A percentile compares a stretch with the other conserved stretches of the same genome.
Conservation (phyloP, 2,329 filamentous ascomycete species). For the Dactylella cylindrospora region DNA sequence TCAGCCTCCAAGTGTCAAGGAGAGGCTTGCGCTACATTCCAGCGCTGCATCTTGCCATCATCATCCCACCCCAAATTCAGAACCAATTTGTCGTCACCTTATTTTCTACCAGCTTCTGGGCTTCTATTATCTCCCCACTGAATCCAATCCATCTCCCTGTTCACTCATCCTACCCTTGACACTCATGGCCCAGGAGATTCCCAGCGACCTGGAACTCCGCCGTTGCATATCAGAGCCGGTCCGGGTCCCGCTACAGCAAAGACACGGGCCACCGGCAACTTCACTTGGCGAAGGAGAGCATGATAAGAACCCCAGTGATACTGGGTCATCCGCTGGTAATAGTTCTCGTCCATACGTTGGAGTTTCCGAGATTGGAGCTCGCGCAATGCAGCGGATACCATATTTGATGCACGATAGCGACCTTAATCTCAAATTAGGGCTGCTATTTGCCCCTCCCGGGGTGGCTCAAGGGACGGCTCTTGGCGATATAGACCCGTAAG, state of each 20-base stretch:
- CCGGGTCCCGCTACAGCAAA: constrained; percentile 12
- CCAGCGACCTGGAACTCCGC: not conserved
- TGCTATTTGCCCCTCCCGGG: constrained; percentile 12
- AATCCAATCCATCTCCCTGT: not conserved
- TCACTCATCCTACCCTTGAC: not conserved
- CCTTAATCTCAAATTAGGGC: constrained; percentile 17
- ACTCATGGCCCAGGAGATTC: constrained; percentile 9
- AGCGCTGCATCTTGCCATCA: no score
- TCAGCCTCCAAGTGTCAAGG: no score
- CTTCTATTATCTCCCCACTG: not conserved
- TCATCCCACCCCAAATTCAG: no score
- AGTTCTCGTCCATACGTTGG: constrained; percentile 23
- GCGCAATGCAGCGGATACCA: constrained; percentile 12
- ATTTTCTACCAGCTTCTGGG: not conserved
- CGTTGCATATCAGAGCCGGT: constrained; percentile 21
- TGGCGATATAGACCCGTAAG: constrained; percentile 18
- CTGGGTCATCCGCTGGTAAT: not conserved
- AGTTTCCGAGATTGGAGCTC: constrained; percentile 27
- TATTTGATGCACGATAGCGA: constrained; percentile 21
- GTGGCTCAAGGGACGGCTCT: not conserved
- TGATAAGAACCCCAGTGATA: not conserved
- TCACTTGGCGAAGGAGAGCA: not conserved
- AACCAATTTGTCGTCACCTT: no score
- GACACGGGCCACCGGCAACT: constrained; percentile 2
- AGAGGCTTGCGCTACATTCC: no score